Evolutionary conservation across 352 stramenopile species (phyloP), one percentile per base, ranked within the genome.

Genomic region (Aphanomyces astaci): DNA sequence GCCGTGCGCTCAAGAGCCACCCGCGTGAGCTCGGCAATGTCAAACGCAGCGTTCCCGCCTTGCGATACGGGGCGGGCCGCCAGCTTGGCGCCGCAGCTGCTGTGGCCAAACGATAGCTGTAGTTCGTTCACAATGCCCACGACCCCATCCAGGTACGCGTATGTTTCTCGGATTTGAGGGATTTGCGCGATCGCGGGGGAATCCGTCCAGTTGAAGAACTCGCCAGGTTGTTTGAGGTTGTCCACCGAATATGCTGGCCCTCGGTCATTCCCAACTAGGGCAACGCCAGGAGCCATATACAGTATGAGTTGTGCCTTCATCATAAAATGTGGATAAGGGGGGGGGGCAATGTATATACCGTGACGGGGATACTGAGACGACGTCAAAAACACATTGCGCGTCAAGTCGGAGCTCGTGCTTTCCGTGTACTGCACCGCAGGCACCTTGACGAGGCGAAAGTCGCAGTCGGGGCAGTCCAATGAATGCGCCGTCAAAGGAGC

Each of bases 71-170:
- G 82, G 49, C 84, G 87, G 64, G 74, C 87, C 27, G 71, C 55
- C 60, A 92, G 89, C 25, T 75, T 75, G 40, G 80, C 84, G 25
- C 82, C 78, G 32, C 86, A 94, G 13, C 82, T 94, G 65, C 82
- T 92, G 68, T 94, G 84, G 15, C 86, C 84, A 63, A 94, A 90
- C 30, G 82, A 81, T 27, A 94, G 75, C 54, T 91, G 82, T 54
- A 88, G 82, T 30, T 94, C 86, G 55, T 94, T 94, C 43, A 92
- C 81, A 72, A 94, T 91, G 27, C 86, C 86, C 49, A 92, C 90
- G 1, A 75, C 70, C 25, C 79, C 86, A 63, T 94, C 86, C 30
- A 92, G 77, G 74, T 91, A 94, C 59, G 79, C 86, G 67, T 81
- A 92, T 3, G 86, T 94, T 55, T 79, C 75, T 25, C 73, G 39